A percentile compares a stretch with the other conserved stretches of the same genome.
These are phyloP conservation scores for Tardiomyces digboiensis DNA, from an alignment of 1,139 yeast genomes.

Conservation along the genomic window DNA sequence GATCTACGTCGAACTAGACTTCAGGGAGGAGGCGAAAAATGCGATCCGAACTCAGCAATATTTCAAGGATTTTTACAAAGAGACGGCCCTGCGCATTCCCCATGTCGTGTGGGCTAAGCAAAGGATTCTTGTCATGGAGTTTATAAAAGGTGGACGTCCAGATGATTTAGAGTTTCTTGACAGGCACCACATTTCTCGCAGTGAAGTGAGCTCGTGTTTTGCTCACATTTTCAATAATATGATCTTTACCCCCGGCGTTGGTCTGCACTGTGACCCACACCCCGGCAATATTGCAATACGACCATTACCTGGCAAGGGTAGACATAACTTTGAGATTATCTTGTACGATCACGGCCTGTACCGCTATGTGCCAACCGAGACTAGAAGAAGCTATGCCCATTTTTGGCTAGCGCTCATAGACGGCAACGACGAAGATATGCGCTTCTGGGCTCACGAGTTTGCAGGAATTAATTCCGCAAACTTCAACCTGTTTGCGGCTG, in stretches of 20 bases:
- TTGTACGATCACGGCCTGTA: slow-evolving; percentile 94
- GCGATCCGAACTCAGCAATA: slow-evolving; percentile 60
- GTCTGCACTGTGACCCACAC: slow-evolving; percentile 96
- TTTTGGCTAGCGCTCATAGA: slow-evolving; percentile 90
- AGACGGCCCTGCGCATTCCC: slow-evolving; percentile 79
- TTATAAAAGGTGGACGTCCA: slow-evolving; percentile 65
- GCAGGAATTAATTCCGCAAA: slow-evolving; percentile 77
- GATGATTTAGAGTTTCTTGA: slow-evolving; percentile 65
- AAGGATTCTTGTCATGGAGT: slow-evolving; percentile 85
- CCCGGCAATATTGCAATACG: slow-evolving; percentile 92
- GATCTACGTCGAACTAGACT: slow-evolving; percentile 82
- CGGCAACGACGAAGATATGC: slow-evolving; percentile 56
- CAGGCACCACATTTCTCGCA: slow-evolving; percentile 53
- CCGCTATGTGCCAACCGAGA: slow-evolving; percentile 67
- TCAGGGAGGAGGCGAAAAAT: slow-evolving; percentile 77
- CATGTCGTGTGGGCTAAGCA: slow-evolving; percentile 53
- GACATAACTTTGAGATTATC: slow-evolving; percentile 80
- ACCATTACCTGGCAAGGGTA: slow-evolving; percentile 17
- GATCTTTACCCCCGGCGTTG: slow-evolving; percentile 91
- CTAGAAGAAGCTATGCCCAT: slow-evolving; percentile 77
- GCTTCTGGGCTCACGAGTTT: slow-evolving; percentile 59
- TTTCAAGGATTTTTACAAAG: slow-evolving; percentile 43
- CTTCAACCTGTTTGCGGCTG: slow-evolving; percentile 81
- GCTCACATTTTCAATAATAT: slow-evolving; percentile 88
- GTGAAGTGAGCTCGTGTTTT: slow-evolving; percentile 74